Evolutionary conservation across 306 rosid genomes (phyloP), one percentile per base, ranked within the genome.

Genomic region (Bauhinia variegata): DNA sequence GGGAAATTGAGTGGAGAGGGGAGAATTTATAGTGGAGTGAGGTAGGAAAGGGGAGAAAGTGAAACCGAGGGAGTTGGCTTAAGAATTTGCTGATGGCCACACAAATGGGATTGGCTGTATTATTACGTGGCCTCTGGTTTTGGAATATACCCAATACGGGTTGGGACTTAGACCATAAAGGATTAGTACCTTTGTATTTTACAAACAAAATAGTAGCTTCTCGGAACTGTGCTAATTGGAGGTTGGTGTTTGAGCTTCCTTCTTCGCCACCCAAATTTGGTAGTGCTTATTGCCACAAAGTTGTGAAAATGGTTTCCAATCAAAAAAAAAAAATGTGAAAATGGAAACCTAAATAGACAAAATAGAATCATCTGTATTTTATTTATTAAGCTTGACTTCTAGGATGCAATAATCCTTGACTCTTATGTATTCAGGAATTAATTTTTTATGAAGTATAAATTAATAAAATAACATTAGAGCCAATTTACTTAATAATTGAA

Each of bases 11-110:
- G 71, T 39, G 60, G 60, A 69, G 49, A 60, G 80, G 39, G 14
- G 47, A 37, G 49, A 39, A 23, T 80, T 63, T 79, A 83, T 78
- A 76, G 68, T 59, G 72, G 65, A 34, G 52, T 31, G 61, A 37
- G 48, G 15, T 5, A 33, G 71, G 16, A 63, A 51, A 3, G 3
- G 14, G 57, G 70, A n/a, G 51, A 64, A 38, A 65, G n/a, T 16
- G 64, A 12, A 32, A 60, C 47, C 44, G 75, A 60, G 76, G 73
- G 41, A 34, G 73, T 60, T 73, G 75, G 64, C 10, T 17, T 32
- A 41, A n/a, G 60, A 74, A 55, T 67, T 46, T 67, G 36, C 79
- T 56, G 61, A 80, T 67, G 67, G 72, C 80, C 84, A 75, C 74
- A 56, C 34, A 68, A 48, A 52, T 65, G 17, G 62, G 65, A 37